Base-by-base conservation (phyloP, 1,284 basidiomycete genomes). In the Lignosus rhinocerotis region DNA sequence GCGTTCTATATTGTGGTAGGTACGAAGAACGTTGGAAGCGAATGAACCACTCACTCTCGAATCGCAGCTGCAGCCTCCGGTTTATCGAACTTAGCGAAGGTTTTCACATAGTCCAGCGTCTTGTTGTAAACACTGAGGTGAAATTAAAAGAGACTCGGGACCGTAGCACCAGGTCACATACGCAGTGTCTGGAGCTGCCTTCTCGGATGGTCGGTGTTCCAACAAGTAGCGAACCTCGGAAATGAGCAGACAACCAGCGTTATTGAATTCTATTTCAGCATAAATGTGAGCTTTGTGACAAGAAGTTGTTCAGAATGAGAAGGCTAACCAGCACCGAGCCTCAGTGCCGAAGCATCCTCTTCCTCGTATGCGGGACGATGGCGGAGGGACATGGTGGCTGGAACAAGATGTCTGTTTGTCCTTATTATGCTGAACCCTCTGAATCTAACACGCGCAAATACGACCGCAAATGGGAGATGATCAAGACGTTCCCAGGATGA, bases 211-310 rank as follows among this genome's bases (percentile, higher is more conserved):
- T 60, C 90, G 80, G 71, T 93, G 91, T 73, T 94, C 92, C 38
- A 96, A 79, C 49, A 96, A 78, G 69, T 94, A 90, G 70, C 93
- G 92, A 69, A 96, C 94, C 71, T 96, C 94, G 0, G 92, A 94
- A 63, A 94, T 94, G 65, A 94, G 83, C 66, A 96, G 75, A 75
- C 93, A 95, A 77, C 92, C 92, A 3, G 90, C 91, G 66, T 93
- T 92, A 76, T 93, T 92, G 76, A 96, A 96, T 69, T 94, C 94
- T 93, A 66, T 0, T 39, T 11, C 11, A 33, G 36, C 8, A 39
- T 10, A 32, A 38, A 42, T 53, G 2, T 21, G 43, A 39, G 50
- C 49, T 7, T 17, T 9, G 17, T 34, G 19, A 11, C 17, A 21
- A 43, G 19, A 16, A n/a, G n/a, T 12, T 14, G 1, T 12, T 9